Conservation (phyloP, 2,329 filamentous ascomycete genomes). For the Arachnomyces sp. region DNA sequence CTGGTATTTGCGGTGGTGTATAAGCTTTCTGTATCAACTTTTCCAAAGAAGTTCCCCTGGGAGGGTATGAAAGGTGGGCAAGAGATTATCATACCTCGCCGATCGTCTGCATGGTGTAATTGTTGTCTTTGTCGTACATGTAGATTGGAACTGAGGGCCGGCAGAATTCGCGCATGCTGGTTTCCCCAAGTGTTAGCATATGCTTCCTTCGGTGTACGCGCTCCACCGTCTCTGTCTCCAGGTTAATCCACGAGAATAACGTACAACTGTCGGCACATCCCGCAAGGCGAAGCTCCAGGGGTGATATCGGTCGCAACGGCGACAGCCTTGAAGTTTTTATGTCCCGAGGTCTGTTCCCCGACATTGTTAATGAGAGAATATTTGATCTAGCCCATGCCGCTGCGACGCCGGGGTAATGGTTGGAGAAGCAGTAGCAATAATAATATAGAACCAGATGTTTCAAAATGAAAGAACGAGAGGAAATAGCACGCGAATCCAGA, state of each 20-base stretch:
- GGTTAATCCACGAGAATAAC: slow-evolving; percentile 10
- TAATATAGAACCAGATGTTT: no score
- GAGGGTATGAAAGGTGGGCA: not conserved
- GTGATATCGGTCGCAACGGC: slow-evolving; percentile 76
- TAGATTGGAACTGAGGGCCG: slow-evolving; percentile 65
- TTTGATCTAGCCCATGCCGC: not conserved
- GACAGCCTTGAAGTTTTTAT: slow-evolving; percentile 62
- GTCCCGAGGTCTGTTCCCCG: slow-evolving; percentile 34
- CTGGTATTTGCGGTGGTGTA: slow-evolving; percentile 31
- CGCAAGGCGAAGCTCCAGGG: slow-evolving; percentile 67
- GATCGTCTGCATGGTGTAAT: slow-evolving; percentile 41
- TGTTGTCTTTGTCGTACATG: slow-evolving; percentile 82
- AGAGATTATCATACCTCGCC: slow-evolving; percentile 26
- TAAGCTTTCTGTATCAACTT: slow-evolving; percentile 1
- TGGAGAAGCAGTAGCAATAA: no score
- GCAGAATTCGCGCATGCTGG: slow-evolving; percentile 66
- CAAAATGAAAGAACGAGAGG: no score
- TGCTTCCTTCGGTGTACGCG: no score
- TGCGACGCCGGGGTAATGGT: not conserved
- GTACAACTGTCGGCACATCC: slow-evolving; percentile 91
- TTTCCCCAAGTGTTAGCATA: slow-evolving; percentile 7
- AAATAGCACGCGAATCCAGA: no score
- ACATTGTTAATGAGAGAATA: not conserved
- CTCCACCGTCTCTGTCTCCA: no score
- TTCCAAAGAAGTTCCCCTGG: not conserved